These are phyloP conservation scores for Herpetomonas muscarum DNA, from an alignment of 208 protist genomes.

Conservation along the genomic window DNA sequence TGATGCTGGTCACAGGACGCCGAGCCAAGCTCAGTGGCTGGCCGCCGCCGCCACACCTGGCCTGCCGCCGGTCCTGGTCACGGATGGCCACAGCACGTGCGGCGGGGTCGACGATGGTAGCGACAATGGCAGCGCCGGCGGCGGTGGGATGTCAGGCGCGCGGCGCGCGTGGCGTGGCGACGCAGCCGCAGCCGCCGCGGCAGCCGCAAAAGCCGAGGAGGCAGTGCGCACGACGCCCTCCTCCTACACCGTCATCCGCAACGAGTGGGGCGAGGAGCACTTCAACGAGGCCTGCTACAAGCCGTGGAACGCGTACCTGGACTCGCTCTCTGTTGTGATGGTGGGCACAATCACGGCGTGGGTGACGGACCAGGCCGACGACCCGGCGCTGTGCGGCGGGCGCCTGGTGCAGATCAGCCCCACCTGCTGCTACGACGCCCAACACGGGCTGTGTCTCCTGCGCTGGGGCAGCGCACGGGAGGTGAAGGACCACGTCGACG, in stretches of 20 bases:
- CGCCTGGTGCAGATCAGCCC: constrained; percentile 28
- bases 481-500: constrained; percentile 36
- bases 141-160: background rate
- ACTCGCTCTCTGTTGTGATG: constrained; percentile 25
- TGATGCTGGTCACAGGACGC: too few relatives aligned
- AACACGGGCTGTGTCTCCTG: constrained; percentile 34
- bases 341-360: constrained; percentile 29
- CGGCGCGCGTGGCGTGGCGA: background rate
- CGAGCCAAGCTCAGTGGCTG: too few relatives aligned
- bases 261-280: constrained; percentile 41
- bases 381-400: constrained; percentile 12
- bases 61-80: too few relatives aligned
- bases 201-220: background rate
- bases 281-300: constrained; percentile 40
- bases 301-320: constrained; percentile 32
- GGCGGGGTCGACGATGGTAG: too few relatives aligned
- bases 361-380: constrained; percentile 32
- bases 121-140: too few relatives aligned
- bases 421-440: constrained; percentile 35
- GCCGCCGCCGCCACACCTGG: too few relatives aligned
- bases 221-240: constrained; percentile 8
- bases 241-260: constrained; percentile 31
- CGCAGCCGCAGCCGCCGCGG: background rate
- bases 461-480: constrained; percentile 39
- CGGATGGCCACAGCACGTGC: too few relatives aligned